Base-by-base conservation (phyloP, 2,329 filamentous ascomycete genomes). In the Aspergillus tanneri region DNA sequence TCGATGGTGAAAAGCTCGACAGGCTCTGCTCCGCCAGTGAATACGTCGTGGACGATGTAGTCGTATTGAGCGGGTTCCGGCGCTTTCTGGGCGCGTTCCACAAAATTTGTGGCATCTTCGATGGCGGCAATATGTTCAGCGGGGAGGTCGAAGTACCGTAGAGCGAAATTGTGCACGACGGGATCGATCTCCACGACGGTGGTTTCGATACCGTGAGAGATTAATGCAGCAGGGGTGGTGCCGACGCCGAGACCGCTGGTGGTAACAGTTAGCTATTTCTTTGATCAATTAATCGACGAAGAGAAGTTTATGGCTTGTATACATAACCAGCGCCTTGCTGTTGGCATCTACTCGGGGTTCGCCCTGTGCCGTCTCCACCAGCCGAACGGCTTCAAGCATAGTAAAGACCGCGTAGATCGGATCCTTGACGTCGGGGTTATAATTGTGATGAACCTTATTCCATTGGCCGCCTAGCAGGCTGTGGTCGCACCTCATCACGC, bases 1-100 rank as follows among this genome's bases (percentile, higher is more conserved):
- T 93, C 86, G 4, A 84, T 69, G 0, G 91, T 97, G 71, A 99
- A 99, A 6, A 99, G 81, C 6, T 85, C 77, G 2, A 91, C 83
- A 0, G 93, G 93, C 68, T 97, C 93, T 0, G 90, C 91, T 43
- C 93, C 93, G 19, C 93, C 93, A 0, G 93, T 99, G 68, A 99
- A 99, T 19, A 99, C 93, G 59, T 99, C 93, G 68, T 99, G 93
- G 45, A 99, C 80, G 63, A 99, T 93, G 73, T 96, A 97, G 72
- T 96, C 86, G 67, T 87, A 99, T 66, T 47, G 73, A 60, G 22
- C 71, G 58, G 42, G 70, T 62, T 46, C 74, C 73, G 39, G 78
- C 64, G 43, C 71, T 62, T 37, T 75, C 69, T 14, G 83, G 79
- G 67, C 71, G 9, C 68, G 63, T 10, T 73, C 59, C 6, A 85